Conservation (phyloP, 805 yeast species). For the Pichia eremophila region DNA sequence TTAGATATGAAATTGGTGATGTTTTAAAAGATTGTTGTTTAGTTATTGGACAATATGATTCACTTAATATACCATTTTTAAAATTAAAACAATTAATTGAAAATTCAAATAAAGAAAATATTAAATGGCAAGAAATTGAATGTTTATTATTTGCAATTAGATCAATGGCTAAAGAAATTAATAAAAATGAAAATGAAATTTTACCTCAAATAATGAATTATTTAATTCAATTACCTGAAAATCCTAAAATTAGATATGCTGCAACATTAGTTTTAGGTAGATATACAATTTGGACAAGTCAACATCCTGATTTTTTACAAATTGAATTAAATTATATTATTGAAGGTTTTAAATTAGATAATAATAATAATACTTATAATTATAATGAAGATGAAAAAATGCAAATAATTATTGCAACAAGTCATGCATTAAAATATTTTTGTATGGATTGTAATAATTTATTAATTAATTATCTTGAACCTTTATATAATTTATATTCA, state of each 20-base stretch:
- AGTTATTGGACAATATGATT: constrained; percentile 68
- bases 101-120: constrained; percentile 2
- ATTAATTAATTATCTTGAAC: constrained; percentile 60
- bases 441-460: constrained; percentile 80
- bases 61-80: constrained; percentile 61
- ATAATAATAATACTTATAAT: constrained; percentile 5
- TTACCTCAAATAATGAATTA: constrained; percentile 70
- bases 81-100: constrained; percentile 38
- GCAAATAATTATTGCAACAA: constrained; percentile 72
- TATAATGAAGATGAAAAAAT: constrained; percentile 11
- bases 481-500: constrained; percentile 65
- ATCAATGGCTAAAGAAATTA: constrained; percentile 89
- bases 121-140: constrained; percentile 77
- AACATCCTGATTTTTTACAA: constrained; percentile 75
- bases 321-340: constrained; percentile 78
- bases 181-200: constrained; percentile 49
- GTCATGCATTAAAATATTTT: constrained; percentile 88
- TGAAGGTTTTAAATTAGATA: constrained; percentile 44
- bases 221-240: constrained; percentile 67
- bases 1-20: constrained; percentile 95
- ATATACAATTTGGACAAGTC: constrained; percentile 90
- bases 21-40: constrained; percentile 94
- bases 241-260: constrained; percentile 81
- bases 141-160: constrained; percentile 85
- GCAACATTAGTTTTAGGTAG: constrained; percentile 92